Evolutionary conservation across 495 filamentous ascomycete genomes (phyloP).

Genomic region (Xylaria curta): DNA sequence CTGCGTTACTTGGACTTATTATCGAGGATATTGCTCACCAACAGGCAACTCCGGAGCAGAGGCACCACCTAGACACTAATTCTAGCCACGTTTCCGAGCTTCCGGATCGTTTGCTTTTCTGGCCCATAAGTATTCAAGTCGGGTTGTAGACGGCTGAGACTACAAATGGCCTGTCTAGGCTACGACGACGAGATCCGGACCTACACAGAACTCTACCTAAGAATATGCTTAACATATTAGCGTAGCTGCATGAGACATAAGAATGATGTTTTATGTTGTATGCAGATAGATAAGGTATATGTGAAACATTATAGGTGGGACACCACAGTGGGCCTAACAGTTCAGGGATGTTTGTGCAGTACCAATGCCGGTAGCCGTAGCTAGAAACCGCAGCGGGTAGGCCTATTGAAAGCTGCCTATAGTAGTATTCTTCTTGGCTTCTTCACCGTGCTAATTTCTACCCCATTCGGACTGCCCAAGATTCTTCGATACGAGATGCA

Average conservation of each 20-base stretch:
- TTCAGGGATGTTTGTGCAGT: too few species aligned
- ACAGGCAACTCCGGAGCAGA: not conserved
- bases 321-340: too few species aligned
- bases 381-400: too few species aligned
- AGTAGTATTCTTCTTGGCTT: not conserved
- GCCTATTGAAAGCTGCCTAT: too few species aligned
- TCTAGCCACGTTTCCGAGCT: not conserved
- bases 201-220: not conserved
- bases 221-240: not conserved
- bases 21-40: too few species aligned
- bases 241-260: not conserved
- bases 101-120: not conserved
- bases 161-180: too few species aligned
- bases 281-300: not conserved
- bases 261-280: not conserved
- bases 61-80: not conserved
- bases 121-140: not conserved
- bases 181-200: not conserved
- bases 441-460: not conserved
- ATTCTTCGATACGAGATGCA: slow-evolving; percentile 3
- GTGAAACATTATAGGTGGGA: not conserved
- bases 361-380: slow-evolving; percentile 1
- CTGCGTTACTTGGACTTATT: not conserved
- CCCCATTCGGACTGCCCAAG: not conserved
- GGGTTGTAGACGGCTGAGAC: not conserved